Base-by-base conservation (phyloP, 768 basidiomycete genomes). In the Phaeotremella skinneri region DNA sequence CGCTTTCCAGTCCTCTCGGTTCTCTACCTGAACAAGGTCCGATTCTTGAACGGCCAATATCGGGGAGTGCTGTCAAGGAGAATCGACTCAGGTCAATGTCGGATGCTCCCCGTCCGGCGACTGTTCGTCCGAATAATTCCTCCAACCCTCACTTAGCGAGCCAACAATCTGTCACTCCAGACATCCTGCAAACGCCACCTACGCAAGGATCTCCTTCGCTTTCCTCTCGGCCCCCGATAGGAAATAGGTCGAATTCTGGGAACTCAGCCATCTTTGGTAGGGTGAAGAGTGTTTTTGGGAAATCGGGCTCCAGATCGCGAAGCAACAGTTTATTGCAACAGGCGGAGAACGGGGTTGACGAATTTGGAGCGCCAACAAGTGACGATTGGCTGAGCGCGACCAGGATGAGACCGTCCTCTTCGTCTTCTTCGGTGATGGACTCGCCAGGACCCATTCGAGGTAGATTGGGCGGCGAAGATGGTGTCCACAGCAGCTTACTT, bases 211-310 rank as follows among this genome's bases (percentile, higher is more conserved):
- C 60, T 0, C 61, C 66, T 17, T 43, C 49, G 4, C 57, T 56
- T 21, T 53, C 58, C 3, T n/a, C 52, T 23, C 59, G 72, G 21
- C 72, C 72, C 2, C 59, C 49, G 25, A 23, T 75, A 9, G 64
- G 66, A 4, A 49, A 49, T 13, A 45, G 74, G 16, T 62, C 72
- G 0, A 67, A 68, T 49, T 73, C 74, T 14, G 64, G 63, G 11
- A 72, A 66, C 34, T 72, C 74, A 21, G 65, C 63, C 2, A 66
- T 72, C 26, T 61, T 74, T 20, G 68, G 56, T 21, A 52, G 67
- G 16, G 69, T 74, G 66, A 50, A 59, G 23, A 66, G 45, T 14
- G 66, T 68, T 13, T 69, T 69, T 45, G 51, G 62, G 14, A 58
- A 56, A 17, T 55, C 64, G 11, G 34, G 49, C 20, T 29, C 43